Percentiles rank a stretch among this genome's conserved stretches.
Conservation (phyloP, 164 flowering plant genomes). For the Buxus sempervirens region DNA sequence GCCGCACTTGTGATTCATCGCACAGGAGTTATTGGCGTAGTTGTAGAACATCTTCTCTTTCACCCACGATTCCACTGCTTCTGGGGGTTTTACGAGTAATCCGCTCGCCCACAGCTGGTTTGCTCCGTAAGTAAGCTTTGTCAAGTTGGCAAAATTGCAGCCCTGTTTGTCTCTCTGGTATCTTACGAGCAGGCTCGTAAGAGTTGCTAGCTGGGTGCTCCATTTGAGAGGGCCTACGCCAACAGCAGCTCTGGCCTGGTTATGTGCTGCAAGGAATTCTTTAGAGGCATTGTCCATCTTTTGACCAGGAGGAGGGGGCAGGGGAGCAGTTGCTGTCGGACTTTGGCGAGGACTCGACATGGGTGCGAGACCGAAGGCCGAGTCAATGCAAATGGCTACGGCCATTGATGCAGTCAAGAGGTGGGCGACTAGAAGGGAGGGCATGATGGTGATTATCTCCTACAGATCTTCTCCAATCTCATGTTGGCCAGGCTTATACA, state of each 20-base stretch:
- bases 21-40: constrained; percentile 46
- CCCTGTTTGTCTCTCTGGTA: constrained; percentile 48
- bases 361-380: constrained; percentile 10
- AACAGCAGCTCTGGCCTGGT: constrained; percentile 55
- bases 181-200: constrained; percentile 34
- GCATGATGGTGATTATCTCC: constrained; percentile 17
- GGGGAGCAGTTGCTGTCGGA: background rate
- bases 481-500: too few relatives aligned
- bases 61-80: constrained; percentile 57
- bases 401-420: constrained; percentile 10
- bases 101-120: constrained; percentile 54
- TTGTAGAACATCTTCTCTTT: constrained; percentile 50
- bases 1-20: constrained; percentile 39
- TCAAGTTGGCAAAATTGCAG: constrained; percentile 51
- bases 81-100: constrained; percentile 30
- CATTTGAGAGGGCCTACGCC: constrained; percentile 53
- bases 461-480: background rate
- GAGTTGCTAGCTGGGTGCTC: constrained; percentile 47
- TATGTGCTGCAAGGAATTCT: constrained; percentile 57
- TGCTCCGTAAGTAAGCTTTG: constrained; percentile 40
- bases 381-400: constrained; percentile 15
- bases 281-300: constrained; percentile 14
- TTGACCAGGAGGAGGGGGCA: background rate
- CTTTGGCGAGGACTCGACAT: too few relatives aligned
- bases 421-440: background rate